A percentile compares a stretch with the other conserved stretches of the same genome.
phyloP scores from a whole-genome alignment of 1,284 basidiomycete species.

The Rhodotorula sp. region DNA sequence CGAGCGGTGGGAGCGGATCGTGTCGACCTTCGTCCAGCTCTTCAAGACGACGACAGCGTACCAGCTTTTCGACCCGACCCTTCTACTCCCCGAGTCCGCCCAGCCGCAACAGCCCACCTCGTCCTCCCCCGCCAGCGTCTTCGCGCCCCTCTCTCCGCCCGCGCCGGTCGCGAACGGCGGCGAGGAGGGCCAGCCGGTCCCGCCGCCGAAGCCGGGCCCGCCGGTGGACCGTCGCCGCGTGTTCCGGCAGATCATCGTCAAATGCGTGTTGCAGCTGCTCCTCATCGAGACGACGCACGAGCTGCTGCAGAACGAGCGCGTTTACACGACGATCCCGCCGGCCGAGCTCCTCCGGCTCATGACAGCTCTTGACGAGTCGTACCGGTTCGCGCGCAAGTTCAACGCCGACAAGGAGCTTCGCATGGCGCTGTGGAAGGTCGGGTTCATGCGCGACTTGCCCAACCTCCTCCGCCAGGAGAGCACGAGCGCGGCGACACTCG shows the following conservation, averaged over 20 bases:
- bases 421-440: slow-evolving; percentile 98
- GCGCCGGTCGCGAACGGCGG: slow-evolving; percentile 18
- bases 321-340: slow-evolving; percentile 93
- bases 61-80: slow-evolving; percentile 89
- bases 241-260: slow-evolving; percentile 99
- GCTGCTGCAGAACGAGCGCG: slow-evolving; percentile 83
- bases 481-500: slow-evolving; percentile 90
- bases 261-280: slow-evolving; percentile 95
- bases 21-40: slow-evolving; percentile 89
- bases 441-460: slow-evolving; percentile 99
- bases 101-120: background rate
- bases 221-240: slow-evolving; percentile 71
- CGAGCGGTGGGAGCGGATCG: slow-evolving; percentile 86
- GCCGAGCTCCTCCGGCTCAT: slow-evolving; percentile 89
- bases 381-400: slow-evolving; percentile 95
- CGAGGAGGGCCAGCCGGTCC: slow-evolving; percentile 16
- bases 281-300: slow-evolving; percentile 98
- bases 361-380: slow-evolving; percentile 92
- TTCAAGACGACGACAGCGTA: slow-evolving; percentile 98
- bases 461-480: slow-evolving; percentile 99
- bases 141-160: slow-evolving; percentile 67
- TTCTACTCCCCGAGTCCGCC: slow-evolving; percentile 58
- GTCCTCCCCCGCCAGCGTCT: slow-evolving; percentile 54
- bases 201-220: slow-evolving; percentile 45
- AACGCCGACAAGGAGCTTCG: slow-evolving; percentile 98